A percentile compares a stretch with the other conserved stretches of the same genome.
These are phyloP conservation scores for Lophiostoma macrostomum DNA, from an alignment of 495 filamentous ascomycete species.

Conservation along the genomic window DNA sequence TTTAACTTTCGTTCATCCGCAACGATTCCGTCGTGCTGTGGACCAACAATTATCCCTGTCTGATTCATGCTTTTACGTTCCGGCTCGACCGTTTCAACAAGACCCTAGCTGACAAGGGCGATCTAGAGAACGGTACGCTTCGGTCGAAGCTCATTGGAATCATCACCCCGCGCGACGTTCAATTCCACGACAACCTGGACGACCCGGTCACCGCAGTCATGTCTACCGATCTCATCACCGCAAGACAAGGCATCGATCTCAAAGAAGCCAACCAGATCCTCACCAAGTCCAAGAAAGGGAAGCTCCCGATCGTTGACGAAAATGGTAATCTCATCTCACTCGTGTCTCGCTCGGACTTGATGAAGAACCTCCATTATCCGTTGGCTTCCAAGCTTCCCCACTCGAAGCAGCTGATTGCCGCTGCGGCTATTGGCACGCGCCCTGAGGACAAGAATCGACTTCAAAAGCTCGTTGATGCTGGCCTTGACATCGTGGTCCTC, in stretches of 20 bases:
- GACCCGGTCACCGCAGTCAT: slow-evolving; percentile 86
- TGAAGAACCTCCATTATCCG: slow-evolving; percentile 98
- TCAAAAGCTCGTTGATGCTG: slow-evolving; percentile 86
- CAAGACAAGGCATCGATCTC: slow-evolving; percentile 77
- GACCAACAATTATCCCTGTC: slow-evolving; percentile 47
- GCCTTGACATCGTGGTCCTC: slow-evolving; percentile 90
- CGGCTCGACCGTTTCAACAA: no score
- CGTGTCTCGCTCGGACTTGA: slow-evolving; percentile 93
- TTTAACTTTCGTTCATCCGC: slow-evolving; percentile 99
- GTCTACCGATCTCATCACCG: slow-evolving; percentile 93
- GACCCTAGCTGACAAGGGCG: slow-evolving; percentile 27
- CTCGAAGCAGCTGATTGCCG: slow-evolving; percentile 96
- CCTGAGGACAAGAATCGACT: slow-evolving; percentile 85
- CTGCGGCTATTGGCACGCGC: slow-evolving; percentile 91
- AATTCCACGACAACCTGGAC: slow-evolving; percentile 72
- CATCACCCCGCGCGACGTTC: slow-evolving; percentile 94
- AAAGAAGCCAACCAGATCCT: slow-evolving; percentile 90
- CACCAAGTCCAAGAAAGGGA: slow-evolving; percentile 95
- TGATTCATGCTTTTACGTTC: neutral
- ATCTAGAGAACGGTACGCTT: slow-evolving; percentile 83
- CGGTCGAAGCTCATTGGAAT: slow-evolving; percentile 94
- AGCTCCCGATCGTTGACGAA: slow-evolving; percentile 91
- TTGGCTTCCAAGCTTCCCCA: slow-evolving; percentile 94
- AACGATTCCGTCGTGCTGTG: slow-evolving; percentile 83
- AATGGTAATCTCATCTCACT: slow-evolving; percentile 86